Evolutionary conservation across 768 basidiomycete genomes (phyloP).

Genomic region (Suillus decipiens): DNA sequence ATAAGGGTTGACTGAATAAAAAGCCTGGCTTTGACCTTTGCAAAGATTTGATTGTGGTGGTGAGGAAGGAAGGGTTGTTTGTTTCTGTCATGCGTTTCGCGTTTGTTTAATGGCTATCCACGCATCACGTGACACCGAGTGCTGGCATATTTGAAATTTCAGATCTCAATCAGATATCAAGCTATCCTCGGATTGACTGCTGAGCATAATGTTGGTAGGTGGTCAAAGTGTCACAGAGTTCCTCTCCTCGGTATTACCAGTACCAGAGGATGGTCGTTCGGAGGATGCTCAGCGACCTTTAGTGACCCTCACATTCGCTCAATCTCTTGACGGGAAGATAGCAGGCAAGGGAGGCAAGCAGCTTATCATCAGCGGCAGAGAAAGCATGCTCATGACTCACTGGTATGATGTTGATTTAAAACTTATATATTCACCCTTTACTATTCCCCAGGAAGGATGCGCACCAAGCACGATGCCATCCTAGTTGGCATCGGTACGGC

Average conservation of each 20-base stretch:
- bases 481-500: constrained; percentile 89
- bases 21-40: background rate
- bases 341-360: constrained; percentile 73
- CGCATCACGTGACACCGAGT: constrained; percentile 3
- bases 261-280: background rate
- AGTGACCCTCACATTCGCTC: constrained; percentile 85
- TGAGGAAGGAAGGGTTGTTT: constrained; percentile 7
- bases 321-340: constrained; percentile 87
- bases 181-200: background rate
- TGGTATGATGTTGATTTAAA: constrained; percentile 51
- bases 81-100: constrained; percentile 2
- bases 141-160: background rate
- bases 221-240: constrained; percentile 15
- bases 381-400: constrained; percentile 94
- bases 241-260: constrained; percentile 31
- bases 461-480: constrained; percentile 91
- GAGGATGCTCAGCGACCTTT: constrained; percentile 43
- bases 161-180: background rate
- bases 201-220: background rate
- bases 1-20: background rate
- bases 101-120: constrained; percentile 2
- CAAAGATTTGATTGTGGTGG: constrained; percentile 8
- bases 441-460: constrained; percentile 58
- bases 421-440: constrained; percentile 10
- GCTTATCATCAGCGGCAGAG: constrained; percentile 78